Conservation (phyloP, 768 basidiomycete species). For the Tremella mesenterica region DNA sequence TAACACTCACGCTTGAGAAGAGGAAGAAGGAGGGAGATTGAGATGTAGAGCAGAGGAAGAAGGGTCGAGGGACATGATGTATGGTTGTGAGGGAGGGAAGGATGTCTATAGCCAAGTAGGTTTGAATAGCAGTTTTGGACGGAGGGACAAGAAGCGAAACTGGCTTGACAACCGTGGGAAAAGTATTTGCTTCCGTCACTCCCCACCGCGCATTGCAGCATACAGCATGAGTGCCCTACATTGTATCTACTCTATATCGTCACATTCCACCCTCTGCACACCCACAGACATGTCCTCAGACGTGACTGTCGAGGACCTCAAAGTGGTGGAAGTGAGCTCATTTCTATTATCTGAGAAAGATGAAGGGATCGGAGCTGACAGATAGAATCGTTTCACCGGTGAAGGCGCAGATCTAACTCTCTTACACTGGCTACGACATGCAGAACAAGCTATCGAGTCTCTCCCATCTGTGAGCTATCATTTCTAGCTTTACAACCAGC, state of each 20-base stretch:
- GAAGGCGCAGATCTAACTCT: conserved; percentile 36
- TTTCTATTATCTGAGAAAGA: too few relatives aligned
- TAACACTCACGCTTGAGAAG: conserved; percentile 24
- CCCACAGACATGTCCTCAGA: background rate
- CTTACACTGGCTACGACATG: conserved; percentile 35
- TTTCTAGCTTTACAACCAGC: background rate
- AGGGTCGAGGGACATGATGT: conserved; percentile 35
- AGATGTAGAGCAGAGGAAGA: conserved; percentile 36
- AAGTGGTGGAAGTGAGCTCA: conserved; percentile 1
- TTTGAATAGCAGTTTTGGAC: too few relatives aligned
- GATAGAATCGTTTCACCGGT: conserved; percentile 30
- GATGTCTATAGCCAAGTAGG: too few relatives aligned
- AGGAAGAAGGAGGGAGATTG: conserved; percentile 35
- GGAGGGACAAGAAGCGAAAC: too few relatives aligned
- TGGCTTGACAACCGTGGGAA: background rate
- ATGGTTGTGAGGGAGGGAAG: too few relatives aligned
- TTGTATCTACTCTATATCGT: background rate
- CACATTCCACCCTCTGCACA: background rate
- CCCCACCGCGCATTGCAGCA: background rate
- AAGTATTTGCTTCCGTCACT: background rate
- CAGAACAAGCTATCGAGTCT: conserved; percentile 37
- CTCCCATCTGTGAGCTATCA: conserved; percentile 15
- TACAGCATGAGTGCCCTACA: background rate
- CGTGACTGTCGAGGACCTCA: background rate
- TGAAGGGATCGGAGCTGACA: background rate